phyloP scores from a whole-genome alignment of 2,329 filamentous ascomycete species.

The Sclerotinia subarctica region DNA sequence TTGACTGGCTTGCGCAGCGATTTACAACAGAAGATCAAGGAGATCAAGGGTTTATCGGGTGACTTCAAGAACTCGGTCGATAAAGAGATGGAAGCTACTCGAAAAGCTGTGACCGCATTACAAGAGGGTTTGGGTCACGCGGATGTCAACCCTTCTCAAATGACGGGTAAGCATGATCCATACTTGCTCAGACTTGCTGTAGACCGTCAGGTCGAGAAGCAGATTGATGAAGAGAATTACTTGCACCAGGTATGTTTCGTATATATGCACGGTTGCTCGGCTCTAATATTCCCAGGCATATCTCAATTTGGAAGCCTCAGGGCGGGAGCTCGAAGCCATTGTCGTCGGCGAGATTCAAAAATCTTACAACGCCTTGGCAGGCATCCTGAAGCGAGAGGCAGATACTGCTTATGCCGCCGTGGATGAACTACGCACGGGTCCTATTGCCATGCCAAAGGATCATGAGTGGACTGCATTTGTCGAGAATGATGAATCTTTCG shows the following conservation, averaged over 20 bases:
- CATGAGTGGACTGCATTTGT: constrained; percentile 84
- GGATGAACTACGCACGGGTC: constrained; percentile 78
- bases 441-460: constrained; percentile 90
- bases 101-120: constrained; percentile 73
- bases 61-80: constrained; percentile 98
- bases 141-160: constrained; percentile 71
- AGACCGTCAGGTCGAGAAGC: constrained; percentile 85
- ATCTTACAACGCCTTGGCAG: constrained; percentile 90
- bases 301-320: constrained; percentile 89
- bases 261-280: constrained; percentile 17
- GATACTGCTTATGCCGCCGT: constrained; percentile 75
- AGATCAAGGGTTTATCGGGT: constrained; percentile 88
- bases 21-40: constrained; percentile 93
- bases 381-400: constrained; percentile 86
- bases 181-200: constrained; percentile 83
- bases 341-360: constrained; percentile 98
- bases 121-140: constrained; percentile 77
- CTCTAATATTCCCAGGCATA: constrained; percentile 63
- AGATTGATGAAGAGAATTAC: constrained; percentile 97
- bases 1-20: constrained; percentile 83
- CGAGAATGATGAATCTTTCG: constrained; percentile 75
- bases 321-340: constrained; percentile 91
- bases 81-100: constrained; percentile 85
- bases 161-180: constrained; percentile 85
- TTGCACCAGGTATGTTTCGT: constrained; percentile 69